Conservation (phyloP, 2,329 filamentous ascomycete species). For the Chrysoporthe cubensis region DNA sequence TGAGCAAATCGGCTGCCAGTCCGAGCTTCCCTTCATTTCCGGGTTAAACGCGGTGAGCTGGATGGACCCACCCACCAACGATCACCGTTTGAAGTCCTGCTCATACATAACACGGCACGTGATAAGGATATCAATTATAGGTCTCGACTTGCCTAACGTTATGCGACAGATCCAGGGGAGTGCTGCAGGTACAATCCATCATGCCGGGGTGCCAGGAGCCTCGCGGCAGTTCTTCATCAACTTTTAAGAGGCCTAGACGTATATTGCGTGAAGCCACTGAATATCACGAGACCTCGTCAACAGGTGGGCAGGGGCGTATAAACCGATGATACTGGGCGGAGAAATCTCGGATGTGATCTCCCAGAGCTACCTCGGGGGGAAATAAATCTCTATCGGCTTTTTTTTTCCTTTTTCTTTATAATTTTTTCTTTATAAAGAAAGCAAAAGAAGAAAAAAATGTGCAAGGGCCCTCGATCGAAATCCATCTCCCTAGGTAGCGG, state of each 20-base stretch:
- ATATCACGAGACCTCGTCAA: background rate
- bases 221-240: background rate
- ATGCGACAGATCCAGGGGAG: background rate
- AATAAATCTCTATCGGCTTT: background rate
- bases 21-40: slow-evolving; percentile 1
- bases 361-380: too few species aligned
- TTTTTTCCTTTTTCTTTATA: background rate
- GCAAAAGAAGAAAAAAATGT: background rate
- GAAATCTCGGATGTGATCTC: too few species aligned
- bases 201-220: background rate
- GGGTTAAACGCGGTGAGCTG: background rate
- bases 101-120: background rate
- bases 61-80: background rate
- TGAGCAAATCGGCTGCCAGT: background rate
- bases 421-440: background rate
- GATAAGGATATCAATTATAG: background rate
- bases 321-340: too few species aligned
- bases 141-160: background rate
- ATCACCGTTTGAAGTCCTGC: background rate
- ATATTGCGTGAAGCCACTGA: background rate
- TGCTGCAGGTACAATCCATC: background rate
- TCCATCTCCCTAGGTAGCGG: background rate
- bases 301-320: background rate
- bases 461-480: too few species aligned
- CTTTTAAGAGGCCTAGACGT: background rate